Percentiles rank a stretch among this genome's conserved stretches.
phyloP scores from a whole-genome alignment of 441 rosid species.

The Theobroma grandiflorum region DNA sequence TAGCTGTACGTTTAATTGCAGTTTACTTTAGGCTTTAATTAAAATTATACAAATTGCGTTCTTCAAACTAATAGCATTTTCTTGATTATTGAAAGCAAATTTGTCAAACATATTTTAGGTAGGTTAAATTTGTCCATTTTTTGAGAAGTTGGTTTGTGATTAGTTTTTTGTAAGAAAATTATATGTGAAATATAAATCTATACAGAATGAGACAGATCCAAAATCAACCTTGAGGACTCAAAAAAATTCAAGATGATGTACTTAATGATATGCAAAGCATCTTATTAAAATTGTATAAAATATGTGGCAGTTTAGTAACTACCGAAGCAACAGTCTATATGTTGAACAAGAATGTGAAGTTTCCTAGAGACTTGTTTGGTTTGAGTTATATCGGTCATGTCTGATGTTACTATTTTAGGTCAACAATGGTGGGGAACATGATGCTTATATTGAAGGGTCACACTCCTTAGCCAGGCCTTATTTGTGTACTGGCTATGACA shows the following conservation, averaged over 20 bases:
- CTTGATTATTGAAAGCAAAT: background rate
- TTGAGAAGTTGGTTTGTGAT: background rate
- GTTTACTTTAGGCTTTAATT: background rate
- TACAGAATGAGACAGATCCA: background rate
- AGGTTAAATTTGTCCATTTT: background rate
- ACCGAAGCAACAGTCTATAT: background rate
- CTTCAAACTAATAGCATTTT: conserved; percentile 3
- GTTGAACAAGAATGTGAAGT: background rate
- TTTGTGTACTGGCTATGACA: conserved; percentile 87
- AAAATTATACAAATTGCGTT: background rate
- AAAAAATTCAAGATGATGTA: background rate
- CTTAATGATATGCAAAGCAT: background rate
- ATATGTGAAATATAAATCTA: background rate
- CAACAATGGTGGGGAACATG: conserved; percentile 39
- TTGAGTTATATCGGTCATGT: background rate
- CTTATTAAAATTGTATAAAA: background rate
- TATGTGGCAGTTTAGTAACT: background rate
- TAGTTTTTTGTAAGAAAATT: background rate
- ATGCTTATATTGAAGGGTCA: conserved; percentile 34
- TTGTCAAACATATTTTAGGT: background rate
- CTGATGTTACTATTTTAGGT: conserved; percentile 45
- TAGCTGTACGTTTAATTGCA: background rate
- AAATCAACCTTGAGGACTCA: background rate
- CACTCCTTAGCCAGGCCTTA: conserved; percentile 57
- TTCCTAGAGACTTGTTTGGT: background rate